Evolutionary conservation across 495 filamentous ascomycete species (phyloP).

Genomic region (Filosporella fistucella): DNA sequence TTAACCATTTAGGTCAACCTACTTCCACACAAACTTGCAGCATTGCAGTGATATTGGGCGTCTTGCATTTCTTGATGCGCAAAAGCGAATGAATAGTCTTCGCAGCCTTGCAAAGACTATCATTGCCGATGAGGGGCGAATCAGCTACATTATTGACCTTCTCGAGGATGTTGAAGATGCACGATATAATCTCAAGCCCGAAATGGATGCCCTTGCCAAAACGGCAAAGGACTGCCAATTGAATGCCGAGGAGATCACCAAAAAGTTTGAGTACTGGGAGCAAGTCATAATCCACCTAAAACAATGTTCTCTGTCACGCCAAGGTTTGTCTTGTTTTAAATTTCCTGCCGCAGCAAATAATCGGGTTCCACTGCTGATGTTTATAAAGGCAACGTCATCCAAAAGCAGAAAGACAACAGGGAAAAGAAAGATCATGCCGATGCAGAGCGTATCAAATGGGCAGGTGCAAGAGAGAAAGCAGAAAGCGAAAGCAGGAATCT

Average conservation of each 20-base stretch:
- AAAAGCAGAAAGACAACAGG: background rate
- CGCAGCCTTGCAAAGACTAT: background rate
- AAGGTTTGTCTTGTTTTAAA: background rate
- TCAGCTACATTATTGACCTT: background rate
- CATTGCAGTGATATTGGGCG: constrained; percentile 6
- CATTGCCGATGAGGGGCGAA: constrained; percentile 1
- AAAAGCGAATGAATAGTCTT: constrained; percentile 1
- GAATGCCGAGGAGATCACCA: background rate
- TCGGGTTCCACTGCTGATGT: background rate
- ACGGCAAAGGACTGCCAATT: background rate
- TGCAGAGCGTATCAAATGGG: background rate
- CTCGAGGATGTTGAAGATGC: background rate
- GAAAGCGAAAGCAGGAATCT: background rate
- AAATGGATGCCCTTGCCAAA: background rate
- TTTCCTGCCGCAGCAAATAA: background rate
- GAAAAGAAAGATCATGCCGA: background rate
- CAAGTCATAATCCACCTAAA: background rate
- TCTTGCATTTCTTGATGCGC: constrained; percentile 3
- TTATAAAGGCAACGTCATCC: background rate
- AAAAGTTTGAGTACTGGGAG: constrained; percentile 6
- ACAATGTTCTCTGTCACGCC: background rate
- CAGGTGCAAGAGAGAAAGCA: background rate
- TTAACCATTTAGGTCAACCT: background rate
- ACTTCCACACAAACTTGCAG: constrained; percentile 8
- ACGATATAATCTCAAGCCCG: constrained; percentile 6